A percentile compares a stretch with the other conserved stretches of the same genome.
phyloP scores from a whole-genome alignment of 2,329 filamentous ascomycete genomes.

The Ophiocordyceps polyrhachis-furcata region DNA sequence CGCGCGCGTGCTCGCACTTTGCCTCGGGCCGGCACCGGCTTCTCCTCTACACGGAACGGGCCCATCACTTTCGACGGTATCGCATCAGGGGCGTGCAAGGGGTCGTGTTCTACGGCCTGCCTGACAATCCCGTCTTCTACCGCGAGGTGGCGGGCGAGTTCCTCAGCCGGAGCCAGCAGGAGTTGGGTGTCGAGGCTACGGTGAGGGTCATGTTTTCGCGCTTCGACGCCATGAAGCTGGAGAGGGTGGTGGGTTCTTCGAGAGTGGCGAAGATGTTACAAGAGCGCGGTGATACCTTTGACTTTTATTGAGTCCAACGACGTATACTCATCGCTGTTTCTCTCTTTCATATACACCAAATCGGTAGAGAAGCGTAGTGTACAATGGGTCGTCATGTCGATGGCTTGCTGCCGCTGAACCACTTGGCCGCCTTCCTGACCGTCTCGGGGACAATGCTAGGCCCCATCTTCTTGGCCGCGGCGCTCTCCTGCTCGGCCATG shows the following conservation, averaged over 20 bases:
- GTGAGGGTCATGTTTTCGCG: constrained; percentile 58
- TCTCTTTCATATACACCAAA: background rate
- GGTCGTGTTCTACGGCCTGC: constrained; percentile 78
- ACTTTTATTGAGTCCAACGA: constrained; percentile 34
- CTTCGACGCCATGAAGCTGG: constrained; percentile 77
- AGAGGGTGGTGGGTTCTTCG: constrained; percentile 69
- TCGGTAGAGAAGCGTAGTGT: background rate
- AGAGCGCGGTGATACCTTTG: constrained; percentile 79
- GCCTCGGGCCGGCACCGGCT: constrained; percentile 63
- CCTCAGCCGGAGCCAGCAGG: constrained; percentile 39
- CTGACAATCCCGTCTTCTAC: constrained; percentile 75
- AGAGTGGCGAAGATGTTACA: constrained; percentile 69
- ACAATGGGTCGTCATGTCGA: background rate
- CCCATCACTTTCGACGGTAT: constrained; percentile 94
- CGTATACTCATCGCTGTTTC: background rate
- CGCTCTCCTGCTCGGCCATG: constrained; percentile 11
- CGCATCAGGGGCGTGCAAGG: constrained; percentile 61
- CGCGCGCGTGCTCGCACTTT: constrained; percentile 76
- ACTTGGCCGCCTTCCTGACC: constrained; percentile 3
- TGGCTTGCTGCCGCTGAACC: background rate
- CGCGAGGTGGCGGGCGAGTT: constrained; percentile 55
- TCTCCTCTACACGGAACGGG: constrained; percentile 79
- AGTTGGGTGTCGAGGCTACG: constrained; percentile 31
- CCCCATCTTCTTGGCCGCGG: constrained; percentile 14
- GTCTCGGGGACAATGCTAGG: constrained; percentile 12